These are phyloP conservation scores for Fusarium mundagurra DNA, from an alignment of 2,329 filamentous ascomycete species.

Conservation along the genomic window DNA sequence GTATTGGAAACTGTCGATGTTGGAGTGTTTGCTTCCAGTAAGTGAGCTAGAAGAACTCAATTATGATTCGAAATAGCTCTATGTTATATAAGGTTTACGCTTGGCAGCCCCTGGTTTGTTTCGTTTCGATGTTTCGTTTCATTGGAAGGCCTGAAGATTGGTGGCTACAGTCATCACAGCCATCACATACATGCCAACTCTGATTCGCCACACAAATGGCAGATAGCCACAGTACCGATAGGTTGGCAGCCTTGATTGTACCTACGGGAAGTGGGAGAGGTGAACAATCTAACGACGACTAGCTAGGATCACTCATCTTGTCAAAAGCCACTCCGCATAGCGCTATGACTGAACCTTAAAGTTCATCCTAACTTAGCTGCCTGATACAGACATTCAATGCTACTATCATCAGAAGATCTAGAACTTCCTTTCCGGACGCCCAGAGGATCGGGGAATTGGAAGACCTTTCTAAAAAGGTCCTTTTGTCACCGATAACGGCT, in stretches of 20 bases:
- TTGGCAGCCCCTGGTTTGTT: neutral
- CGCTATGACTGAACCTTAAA: neutral
- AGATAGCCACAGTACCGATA: neutral
- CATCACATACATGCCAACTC: neutral
- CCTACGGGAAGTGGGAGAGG: neutral
- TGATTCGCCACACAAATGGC: neutral
- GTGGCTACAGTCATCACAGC: neutral
- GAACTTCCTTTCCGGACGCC: neutral
- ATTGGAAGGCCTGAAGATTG: neutral
- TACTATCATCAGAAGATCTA: neutral
- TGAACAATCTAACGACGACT: neutral
- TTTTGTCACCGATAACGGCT: neutral
- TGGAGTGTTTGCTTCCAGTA: neutral
- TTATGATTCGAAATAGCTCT: neutral
- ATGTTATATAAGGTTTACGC: neutral
- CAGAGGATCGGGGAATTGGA: fast-evolving
- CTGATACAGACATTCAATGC: too few species aligned
- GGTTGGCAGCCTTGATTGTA: neutral
- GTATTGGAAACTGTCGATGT: neutral
- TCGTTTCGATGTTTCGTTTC: neutral
- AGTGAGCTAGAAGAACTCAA: neutral
- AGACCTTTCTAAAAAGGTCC: neutral
- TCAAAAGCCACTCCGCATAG: neutral
- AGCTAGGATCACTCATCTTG: neutral
- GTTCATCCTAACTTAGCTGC: neutral